Percentiles rank a stretch among this genome's conserved stretches.
Conservation (phyloP, 805 yeast species). For the Metschnikowia baotianmanensis region DNA sequence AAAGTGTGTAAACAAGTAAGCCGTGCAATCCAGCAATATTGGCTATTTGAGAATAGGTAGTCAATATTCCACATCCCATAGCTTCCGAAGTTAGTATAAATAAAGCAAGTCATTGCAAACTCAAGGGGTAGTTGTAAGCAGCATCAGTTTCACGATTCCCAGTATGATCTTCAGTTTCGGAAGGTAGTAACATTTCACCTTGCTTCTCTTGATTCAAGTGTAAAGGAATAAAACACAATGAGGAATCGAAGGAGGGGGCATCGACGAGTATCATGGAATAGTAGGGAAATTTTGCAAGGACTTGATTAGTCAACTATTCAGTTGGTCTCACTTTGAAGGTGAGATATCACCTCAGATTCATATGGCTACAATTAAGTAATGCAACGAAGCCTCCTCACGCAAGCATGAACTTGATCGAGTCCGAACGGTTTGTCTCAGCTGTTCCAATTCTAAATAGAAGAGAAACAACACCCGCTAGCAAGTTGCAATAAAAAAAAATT, state of each 20-base stretch:
- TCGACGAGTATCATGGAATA: too few species aligned
- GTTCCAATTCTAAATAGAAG: constrained; percentile 22
- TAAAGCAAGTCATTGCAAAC: background rate
- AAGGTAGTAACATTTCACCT: too few species aligned
- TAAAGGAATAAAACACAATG: too few species aligned
- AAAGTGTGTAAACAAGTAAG: constrained; percentile 69
- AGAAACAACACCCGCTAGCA: constrained; percentile 48
- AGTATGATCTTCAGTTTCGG: too few species aligned
- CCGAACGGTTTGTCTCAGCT: constrained; percentile 76
- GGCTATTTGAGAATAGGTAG: constrained; percentile 85
- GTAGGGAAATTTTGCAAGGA: too few species aligned
- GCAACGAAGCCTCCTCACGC: constrained; percentile 63
- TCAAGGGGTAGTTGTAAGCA: background rate
- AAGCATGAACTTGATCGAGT: constrained; percentile 82
- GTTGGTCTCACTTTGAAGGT: too few species aligned
- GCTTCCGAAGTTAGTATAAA: constrained; percentile 42
- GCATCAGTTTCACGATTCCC: too few species aligned
- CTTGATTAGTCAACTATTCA: too few species aligned
- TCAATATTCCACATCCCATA: constrained; percentile 84
- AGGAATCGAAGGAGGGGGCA: too few species aligned
- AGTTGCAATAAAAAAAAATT: constrained; percentile 12
- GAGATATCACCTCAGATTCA: too few species aligned
- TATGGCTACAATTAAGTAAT: constrained; percentile 6
- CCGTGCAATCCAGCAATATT: constrained; percentile 87
- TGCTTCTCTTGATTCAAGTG: too few species aligned